Base-by-base conservation (phyloP, 164 flowering plant genomes). In the Sextonia rubra region DNA sequence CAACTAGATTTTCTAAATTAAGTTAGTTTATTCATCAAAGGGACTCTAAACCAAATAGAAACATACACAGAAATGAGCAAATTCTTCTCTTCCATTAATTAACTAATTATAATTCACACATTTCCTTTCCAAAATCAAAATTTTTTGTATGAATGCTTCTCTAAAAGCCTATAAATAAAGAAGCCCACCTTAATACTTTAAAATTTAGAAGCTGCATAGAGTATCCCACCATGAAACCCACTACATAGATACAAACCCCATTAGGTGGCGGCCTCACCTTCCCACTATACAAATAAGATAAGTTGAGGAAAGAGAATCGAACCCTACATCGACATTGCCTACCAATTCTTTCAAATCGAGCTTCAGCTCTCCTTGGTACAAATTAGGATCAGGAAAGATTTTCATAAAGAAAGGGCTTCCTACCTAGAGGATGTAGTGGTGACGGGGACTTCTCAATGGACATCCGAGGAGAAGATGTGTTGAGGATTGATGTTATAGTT, bases 401-500 rank as follows among this genome's bases (percentile, higher is more conserved):
- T 17, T 71, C 79, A 75, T 82, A 74, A 92, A 90, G 64, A 83
- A 87, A 0, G 81, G 70, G 68, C 91, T 89, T 66, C 93, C 73
- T 9, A 87, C 80, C 0, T 88, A 60, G 4, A 92, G 80, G 62
- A 90, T 74, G 77, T 89, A 90, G 15, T 93, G 88, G 80, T 92
- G 97, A 90, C 82, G 2, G 86, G 76, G 12, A 90, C 72, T 64
- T 87, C 88, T 1, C 80, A 80, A 48, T 11, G 25, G 26, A 2
- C 47, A 1, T 78, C 32, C 15, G 82, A 56, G 71, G 89, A 76
- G 56, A 71, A 80, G 55, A 90, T 76, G 65, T 98, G 90, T 93
- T 91, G 9, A 95, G 76, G 82, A 86, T 95, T 96, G 82, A 95
- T 88, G 78, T 77, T 86, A 91, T 95, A 93, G 85, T 92, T 95